Conservation (phyloP, 305 asterid genomes). For the Salvia sclarea region DNA sequence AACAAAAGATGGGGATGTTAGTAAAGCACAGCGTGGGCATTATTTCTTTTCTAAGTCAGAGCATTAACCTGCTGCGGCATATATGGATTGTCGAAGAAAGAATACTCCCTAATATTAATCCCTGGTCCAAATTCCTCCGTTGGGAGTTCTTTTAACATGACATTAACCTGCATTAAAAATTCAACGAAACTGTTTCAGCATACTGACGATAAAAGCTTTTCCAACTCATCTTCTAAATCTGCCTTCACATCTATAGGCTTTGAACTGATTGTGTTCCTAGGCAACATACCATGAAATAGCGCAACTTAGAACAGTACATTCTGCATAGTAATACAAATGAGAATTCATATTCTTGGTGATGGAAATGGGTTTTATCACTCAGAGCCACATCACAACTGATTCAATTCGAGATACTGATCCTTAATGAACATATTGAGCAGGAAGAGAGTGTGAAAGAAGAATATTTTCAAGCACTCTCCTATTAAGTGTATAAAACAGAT, state of each 20-base stretch:
- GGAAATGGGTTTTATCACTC: neutral
- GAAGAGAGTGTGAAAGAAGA: neutral
- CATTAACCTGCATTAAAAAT: constrained; percentile 62
- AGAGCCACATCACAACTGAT: neutral
- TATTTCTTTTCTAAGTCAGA: constrained; percentile 10
- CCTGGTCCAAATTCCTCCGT: constrained; percentile 80
- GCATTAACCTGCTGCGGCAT: constrained; percentile 69
- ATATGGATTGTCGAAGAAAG: constrained; percentile 73
- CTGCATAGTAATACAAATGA: neutral
- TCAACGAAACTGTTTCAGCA: constrained; percentile 30
- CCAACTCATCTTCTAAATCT: constrained; percentile 17
- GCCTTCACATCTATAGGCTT: neutral
- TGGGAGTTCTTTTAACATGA: constrained; percentile 72
- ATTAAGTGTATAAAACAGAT: neutral
- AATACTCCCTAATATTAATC: constrained; percentile 77
- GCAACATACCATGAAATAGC: constrained; percentile 8
- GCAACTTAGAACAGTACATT: neutral
- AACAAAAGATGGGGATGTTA: constrained; percentile 24
- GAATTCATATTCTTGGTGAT: neutral
- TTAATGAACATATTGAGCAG: neutral
- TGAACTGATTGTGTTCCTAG: neutral
- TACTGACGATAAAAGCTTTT: constrained; percentile 22
- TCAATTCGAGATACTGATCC: neutral
- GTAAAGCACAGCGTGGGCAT: constrained; percentile 13
- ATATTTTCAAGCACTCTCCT: neutral